Evolutionary conservation across 208 protist genomes (phyloP), one percentile per base, ranked within the genome.

Genomic region (Leishmania mexicana): DNA sequence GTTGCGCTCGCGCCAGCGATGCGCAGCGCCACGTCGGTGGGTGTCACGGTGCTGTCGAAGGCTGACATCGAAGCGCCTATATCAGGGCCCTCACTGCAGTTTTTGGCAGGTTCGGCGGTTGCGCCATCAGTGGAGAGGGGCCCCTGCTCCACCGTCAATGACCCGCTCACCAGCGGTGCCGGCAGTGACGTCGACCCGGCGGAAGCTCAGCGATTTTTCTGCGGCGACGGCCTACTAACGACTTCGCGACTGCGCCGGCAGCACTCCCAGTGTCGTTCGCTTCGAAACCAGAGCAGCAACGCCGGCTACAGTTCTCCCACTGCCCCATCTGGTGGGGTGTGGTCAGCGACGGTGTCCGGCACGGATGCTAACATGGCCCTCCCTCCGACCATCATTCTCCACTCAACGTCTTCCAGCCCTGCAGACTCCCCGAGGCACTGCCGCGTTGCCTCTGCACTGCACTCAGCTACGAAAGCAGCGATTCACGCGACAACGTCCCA

Each of bases 401-500:
- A 49, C 31, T 35, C 57, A 58, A 62, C 2, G 28, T 19, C 75
- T 2, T 11, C 28, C 10, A 70, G 57, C 28, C 64, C 76, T 49
- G 38, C 35, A 68, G 47, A 45, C n/a, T 45, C 64, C 31, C 47
- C 76, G 17, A 24, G 0, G 38, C 45, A 60, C 17, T 28, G 64
- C 64, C n/a, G 24, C 47, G 45, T 51, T 0, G 62, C 83, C 19
- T 73, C 78, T 7, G 67, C 31, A 13, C 75, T 83, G 75, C 78
- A 86, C 57, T 73, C 79, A 35, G 64, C 78, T 47, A 86, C 83
- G 8, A 86, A 86, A 51, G 83, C 78, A 24, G 83, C 74, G 24
- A 35, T 83, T 35, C 78, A 81, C 53, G 83, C 83, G 21, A 83
- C 83, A 24, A 86, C 83, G 42, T 82, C 83, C 47, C 78, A 77